phyloP scores from a whole-genome alignment of 345 rosid species.

The Bruguiera sexangula region DNA sequence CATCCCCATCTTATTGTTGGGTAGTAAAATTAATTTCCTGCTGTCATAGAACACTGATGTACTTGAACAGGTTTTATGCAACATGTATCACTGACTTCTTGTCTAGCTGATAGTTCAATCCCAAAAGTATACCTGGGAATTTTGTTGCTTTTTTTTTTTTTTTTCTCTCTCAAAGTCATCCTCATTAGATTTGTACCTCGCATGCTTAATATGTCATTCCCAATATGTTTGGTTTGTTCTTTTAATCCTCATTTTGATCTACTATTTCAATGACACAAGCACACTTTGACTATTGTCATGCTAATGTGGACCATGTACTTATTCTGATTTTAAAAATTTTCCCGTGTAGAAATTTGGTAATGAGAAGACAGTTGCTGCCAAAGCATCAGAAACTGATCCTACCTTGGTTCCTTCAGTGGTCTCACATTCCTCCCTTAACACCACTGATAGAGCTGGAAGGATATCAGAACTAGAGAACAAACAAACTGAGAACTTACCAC shows the following conservation, averaged over 20 bases:
- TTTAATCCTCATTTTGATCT: background rate
- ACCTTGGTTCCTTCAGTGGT: conserved; percentile 41
- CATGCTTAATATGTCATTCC: background rate
- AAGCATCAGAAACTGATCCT: conserved; percentile 50
- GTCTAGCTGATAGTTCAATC: background rate
- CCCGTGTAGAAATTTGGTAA: conserved; percentile 43
- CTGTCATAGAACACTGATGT: background rate
- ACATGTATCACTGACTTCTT: background rate
- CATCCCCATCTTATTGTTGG: no score
- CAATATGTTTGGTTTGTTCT: background rate
- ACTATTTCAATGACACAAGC: background rate
- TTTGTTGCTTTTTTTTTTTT: background rate
- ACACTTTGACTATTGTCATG: background rate
- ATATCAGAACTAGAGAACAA: conserved; percentile 36
- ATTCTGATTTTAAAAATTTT: background rate
- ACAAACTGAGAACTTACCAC: conserved; percentile 41
- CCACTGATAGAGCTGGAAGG: conserved; percentile 38
- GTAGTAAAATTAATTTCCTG: no score
- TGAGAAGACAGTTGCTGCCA: conserved; percentile 52
- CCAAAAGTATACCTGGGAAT: background rate
- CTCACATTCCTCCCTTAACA: conserved; percentile 25
- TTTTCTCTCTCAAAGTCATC: background rate
- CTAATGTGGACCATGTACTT: no score
- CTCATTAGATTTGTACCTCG: background rate
- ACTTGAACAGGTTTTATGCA: background rate